A percentile compares a stretch with the other conserved stretches of the same genome.
These are phyloP conservation scores for Cicer bijugum DNA, from an alignment of 306 rosid genomes.

Conservation along the genomic window DNA sequence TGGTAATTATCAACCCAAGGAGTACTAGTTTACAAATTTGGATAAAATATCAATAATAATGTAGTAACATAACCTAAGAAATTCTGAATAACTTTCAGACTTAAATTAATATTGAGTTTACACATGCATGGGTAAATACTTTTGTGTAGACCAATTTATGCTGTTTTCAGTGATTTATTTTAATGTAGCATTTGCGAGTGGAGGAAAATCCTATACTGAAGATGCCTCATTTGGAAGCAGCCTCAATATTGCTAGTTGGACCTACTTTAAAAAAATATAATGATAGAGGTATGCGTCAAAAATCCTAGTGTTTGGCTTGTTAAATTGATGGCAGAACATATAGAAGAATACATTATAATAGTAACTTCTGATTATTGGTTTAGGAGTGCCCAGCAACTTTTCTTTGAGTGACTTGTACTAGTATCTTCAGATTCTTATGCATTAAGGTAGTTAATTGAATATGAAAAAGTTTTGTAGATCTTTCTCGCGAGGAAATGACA, in stretches of 20 bases:
- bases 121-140: background rate
- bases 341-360: constrained; percentile 13
- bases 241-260: constrained; percentile 91
- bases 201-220: constrained; percentile 97
- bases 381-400: constrained; percentile 3
- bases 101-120: constrained; percentile 23
- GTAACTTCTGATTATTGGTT: background rate
- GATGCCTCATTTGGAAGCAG: constrained; percentile 94
- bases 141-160: constrained; percentile 28
- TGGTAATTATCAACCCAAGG: background rate
- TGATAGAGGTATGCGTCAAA: constrained; percentile 79
- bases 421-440: constrained; percentile 31
- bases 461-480: constrained; percentile 65
- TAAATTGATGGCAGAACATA: constrained; percentile 18
- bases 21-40: background rate
- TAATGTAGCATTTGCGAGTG: constrained; percentile 86
- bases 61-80: background rate
- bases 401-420: constrained; percentile 26
- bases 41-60: background rate
- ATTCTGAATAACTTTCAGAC: background rate
- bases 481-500: constrained; percentile 71
- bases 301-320: constrained; percentile 36
- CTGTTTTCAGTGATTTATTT: constrained; percentile 42
- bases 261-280: constrained; percentile 92
- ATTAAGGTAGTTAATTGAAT: constrained; percentile 37